These are phyloP conservation scores for Fraxinus latifolia DNA, from an alignment of 305 asterid genomes.

Conservation along the genomic window DNA sequence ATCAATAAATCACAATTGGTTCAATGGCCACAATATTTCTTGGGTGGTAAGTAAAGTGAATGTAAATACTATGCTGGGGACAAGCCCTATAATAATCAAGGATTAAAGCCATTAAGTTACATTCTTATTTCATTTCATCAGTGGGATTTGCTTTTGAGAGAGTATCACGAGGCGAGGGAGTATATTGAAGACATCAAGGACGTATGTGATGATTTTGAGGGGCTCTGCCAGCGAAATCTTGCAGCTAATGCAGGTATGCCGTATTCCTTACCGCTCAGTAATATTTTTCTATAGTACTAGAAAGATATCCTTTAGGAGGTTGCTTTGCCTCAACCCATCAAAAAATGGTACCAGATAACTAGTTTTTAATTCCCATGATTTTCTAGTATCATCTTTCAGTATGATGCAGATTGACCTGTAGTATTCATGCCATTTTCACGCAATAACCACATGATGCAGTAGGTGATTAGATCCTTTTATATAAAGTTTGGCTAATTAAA, in stretches of 20 bases:
- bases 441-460: not conserved
- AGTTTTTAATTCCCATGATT: not conserved
- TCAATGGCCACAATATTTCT: constrained; percentile 67
- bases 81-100: constrained; percentile 1
- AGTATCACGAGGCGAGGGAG: constrained; percentile 74
- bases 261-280: not conserved
- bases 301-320: not conserved
- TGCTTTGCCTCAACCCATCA: not conserved
- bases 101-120: not conserved
- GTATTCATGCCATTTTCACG: not conserved
- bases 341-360: not conserved
- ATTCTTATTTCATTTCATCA: constrained; percentile 29
- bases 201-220: constrained; percentile 86
- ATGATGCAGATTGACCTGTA: not conserved
- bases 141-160: constrained; percentile 93
- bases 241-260: constrained; percentile 83
- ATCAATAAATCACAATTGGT: constrained; percentile 98
- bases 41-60: constrained; percentile 70
- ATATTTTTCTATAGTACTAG: not conserved
- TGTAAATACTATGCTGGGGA: constrained; percentile 11
- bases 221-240: constrained; percentile 86
- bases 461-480: not conserved
- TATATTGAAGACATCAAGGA: constrained; percentile 85
- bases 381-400: not conserved
- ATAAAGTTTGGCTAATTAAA: not conserved